These are phyloP conservation scores for Neoboletus magnificus DNA, from an alignment of 768 basidiomycete species.

Conservation along the genomic window DNA sequence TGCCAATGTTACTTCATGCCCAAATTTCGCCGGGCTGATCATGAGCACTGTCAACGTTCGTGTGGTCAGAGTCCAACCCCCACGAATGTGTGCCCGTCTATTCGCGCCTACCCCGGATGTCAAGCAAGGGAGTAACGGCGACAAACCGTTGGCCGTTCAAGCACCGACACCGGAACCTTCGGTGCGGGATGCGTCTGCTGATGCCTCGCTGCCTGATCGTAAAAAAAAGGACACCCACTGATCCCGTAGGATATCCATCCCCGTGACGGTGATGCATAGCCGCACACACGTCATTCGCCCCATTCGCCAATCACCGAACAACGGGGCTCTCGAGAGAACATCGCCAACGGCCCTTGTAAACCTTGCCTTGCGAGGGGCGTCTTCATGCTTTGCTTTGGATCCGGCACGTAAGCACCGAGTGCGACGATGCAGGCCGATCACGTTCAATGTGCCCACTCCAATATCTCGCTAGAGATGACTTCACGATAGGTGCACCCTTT, in stretches of 20 bases:
- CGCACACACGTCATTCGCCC: no score
- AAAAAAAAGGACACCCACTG: not conserved
- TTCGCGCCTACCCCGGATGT: not conserved
- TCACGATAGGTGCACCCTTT: no score
- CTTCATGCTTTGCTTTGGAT: not conserved
- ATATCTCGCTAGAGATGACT: not conserved
- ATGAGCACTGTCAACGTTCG: not conserved
- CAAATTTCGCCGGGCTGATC: not conserved
- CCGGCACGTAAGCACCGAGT: not conserved
- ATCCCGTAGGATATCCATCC: no score
- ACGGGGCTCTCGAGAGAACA: no score
- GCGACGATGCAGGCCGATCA: not conserved
- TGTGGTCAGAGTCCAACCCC: not conserved
- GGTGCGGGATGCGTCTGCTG: not conserved
- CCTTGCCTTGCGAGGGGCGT: no score
- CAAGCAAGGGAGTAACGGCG: no score
- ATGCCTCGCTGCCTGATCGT: not conserved
- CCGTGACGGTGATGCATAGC: not conserved
- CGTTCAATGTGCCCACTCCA: not conserved
- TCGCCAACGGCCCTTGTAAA: no score
- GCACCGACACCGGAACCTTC: not conserved
- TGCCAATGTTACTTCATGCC: no score
- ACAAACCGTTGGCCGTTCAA: not conserved
- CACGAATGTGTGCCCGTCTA: not conserved
- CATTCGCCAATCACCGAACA: no score